A percentile compares a stretch with the other conserved stretches of the same genome.
Conservation (phyloP, 2,329 filamentous ascomycete species). For the Mariannaea sp. region DNA sequence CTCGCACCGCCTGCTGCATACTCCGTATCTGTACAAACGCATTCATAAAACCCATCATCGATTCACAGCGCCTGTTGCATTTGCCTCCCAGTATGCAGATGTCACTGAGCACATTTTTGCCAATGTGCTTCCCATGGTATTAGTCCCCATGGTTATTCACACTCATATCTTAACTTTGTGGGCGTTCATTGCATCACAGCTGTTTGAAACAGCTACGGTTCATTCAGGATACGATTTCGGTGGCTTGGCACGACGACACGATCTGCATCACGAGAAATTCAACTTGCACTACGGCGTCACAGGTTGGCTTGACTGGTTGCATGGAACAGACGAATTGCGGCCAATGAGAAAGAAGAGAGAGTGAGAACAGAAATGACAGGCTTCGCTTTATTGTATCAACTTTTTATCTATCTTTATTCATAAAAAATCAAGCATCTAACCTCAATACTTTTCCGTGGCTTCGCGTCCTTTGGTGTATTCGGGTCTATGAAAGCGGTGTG, state of each 20-base stretch:
- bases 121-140: constrained; percentile 56
- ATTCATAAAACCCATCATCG: constrained; percentile 62
- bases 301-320: constrained; percentile 59
- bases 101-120: constrained; percentile 60
- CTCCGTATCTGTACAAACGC: constrained; percentile 51
- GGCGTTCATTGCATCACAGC: constrained; percentile 53
- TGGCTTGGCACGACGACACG: constrained; percentile 55
- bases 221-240: constrained; percentile 61
- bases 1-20: constrained; percentile 57
- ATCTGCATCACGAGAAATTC: constrained; percentile 62
- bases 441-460: constrained; percentile 35
- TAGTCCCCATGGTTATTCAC: constrained; percentile 53
- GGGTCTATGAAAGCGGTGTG: constrained; percentile 37
- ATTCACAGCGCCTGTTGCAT: constrained; percentile 59
- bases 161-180: constrained; percentile 59
- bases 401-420: constrained; percentile 2
- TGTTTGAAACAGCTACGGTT: constrained; percentile 58
- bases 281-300: constrained; percentile 58
- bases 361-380: too few relatives aligned
- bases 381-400: too few relatives aligned
- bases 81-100: constrained; percentile 62
- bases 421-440: constrained; percentile 37
- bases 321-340: constrained; percentile 51
- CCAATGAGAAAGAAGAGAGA: too few relatives aligned
- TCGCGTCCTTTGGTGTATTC: constrained; percentile 26